Percentiles rank a stretch among this genome's conserved stretches.
Evolutionary conservation across 768 basidiomycete species (phyloP).

Genomic region (Podaxis mareebaensis): DNA sequence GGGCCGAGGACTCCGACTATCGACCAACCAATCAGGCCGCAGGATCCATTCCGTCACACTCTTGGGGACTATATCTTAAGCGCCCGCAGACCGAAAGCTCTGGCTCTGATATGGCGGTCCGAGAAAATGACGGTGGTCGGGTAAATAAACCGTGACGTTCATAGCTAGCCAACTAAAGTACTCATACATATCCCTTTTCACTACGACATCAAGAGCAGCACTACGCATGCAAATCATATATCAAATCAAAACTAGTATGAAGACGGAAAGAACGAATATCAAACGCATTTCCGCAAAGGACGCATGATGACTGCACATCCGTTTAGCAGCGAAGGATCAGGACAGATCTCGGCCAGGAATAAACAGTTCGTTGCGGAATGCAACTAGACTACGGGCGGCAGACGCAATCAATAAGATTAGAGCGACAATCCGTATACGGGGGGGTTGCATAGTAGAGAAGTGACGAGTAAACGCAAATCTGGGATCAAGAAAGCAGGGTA

Average conservation of each 20-base stretch:
- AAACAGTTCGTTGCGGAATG: slow-evolving; percentile 1
- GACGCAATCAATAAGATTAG: slow-evolving; percentile 11
- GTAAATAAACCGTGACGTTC: too few species aligned
- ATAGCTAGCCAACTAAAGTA: neutral
- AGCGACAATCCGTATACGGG: slow-evolving; percentile 11
- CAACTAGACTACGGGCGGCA: neutral
- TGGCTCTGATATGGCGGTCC: too few species aligned
- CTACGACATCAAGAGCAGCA: neutral
- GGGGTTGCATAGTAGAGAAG: slow-evolving; percentile 8
- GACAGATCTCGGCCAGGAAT: neutral
- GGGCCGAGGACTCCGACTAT: too few species aligned
- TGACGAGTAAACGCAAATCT: neutral
- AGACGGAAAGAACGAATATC: neutral
- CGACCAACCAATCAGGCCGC: too few species aligned
- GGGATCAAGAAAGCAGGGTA: neutral
- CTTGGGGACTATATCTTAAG: too few species aligned
- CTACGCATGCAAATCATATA: slow-evolving; percentile 8
- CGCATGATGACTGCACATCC: neutral
- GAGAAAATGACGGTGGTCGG: too few species aligned
- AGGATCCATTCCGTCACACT: too few species aligned
- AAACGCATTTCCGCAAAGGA: slow-evolving; percentile 1
- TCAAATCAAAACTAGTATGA: slow-evolving; percentile 2
- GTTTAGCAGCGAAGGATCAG: neutral
- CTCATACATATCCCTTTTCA: slow-evolving; percentile 2
- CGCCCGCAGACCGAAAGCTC: too few species aligned